Evolutionary conservation across 2,329 filamentous ascomycete genomes (phyloP).

Genomic region (Didymella arachidicola): DNA sequence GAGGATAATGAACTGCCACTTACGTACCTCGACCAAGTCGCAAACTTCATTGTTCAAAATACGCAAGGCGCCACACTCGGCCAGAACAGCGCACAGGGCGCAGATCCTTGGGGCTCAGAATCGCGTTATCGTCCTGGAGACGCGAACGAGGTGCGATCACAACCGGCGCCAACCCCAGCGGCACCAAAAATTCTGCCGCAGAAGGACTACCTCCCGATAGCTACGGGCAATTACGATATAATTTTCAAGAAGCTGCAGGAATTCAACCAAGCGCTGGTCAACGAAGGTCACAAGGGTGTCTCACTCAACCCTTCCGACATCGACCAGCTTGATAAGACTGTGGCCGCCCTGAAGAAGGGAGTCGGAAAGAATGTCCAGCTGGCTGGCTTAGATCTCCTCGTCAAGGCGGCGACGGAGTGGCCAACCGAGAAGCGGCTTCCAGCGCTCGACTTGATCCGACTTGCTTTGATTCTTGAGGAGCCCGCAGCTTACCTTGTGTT

Average conservation of each 20-base stretch:
- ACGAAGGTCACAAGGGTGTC: constrained; percentile 74
- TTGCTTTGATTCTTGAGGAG: constrained; percentile 72
- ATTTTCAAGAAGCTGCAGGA: constrained; percentile 80
- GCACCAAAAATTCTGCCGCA: constrained; percentile 75
- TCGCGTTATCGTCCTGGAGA: constrained; percentile 80
- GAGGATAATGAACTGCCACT: constrained; percentile 87
- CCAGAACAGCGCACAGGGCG: constrained; percentile 57
- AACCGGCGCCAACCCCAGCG: constrained; percentile 47
- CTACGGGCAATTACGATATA: constrained; percentile 72
- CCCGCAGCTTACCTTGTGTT: constrained; percentile 68
- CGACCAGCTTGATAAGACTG: constrained; percentile 66
- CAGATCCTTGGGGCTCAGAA: constrained; percentile 81
- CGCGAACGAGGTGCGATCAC: constrained; percentile 48
- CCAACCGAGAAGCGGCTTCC: constrained; percentile 81
- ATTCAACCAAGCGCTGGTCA: constrained; percentile 76
- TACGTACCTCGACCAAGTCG: constrained; percentile 87
- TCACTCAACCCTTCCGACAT: constrained; percentile 78
- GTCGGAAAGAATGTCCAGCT: constrained; percentile 51
- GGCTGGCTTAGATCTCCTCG: constrained; percentile 67
- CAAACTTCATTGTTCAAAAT: constrained; percentile 90
- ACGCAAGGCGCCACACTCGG: constrained; percentile 88
- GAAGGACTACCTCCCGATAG: constrained; percentile 78
- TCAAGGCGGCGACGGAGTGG: constrained; percentile 81
- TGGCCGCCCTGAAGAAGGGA: constrained; percentile 68
- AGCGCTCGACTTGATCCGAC: constrained; percentile 85